These are phyloP conservation scores for Asterophora parasitica DNA, from an alignment of 768 basidiomycete species.

Conservation along the genomic window DNA sequence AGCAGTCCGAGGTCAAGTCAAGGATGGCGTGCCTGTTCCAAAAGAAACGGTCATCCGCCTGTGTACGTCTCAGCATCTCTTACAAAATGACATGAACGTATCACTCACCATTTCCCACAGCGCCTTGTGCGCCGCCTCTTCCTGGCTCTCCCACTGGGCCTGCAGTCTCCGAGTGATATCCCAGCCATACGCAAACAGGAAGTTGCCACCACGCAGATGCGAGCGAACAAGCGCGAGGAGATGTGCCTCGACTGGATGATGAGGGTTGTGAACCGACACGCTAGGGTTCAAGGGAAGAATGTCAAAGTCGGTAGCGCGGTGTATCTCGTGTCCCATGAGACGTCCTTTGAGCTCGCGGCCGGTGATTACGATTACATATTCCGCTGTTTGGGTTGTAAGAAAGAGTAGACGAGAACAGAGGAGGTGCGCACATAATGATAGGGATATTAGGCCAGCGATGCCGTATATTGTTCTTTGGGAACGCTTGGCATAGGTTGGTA, in stretches of 20 bases:
- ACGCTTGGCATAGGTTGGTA: constrained; percentile 52
- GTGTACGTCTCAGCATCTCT: neutral
- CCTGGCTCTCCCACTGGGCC: constrained; percentile 62
- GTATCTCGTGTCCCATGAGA: constrained; percentile 83
- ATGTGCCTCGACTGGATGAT: constrained; percentile 85
- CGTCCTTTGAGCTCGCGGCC: constrained; percentile 73
- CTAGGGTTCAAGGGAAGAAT: constrained; percentile 81
- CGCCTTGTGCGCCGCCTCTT: constrained; percentile 46
- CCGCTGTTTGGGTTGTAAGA: constrained; percentile 52
- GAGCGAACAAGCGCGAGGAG: constrained; percentile 81
- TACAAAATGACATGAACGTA: neutral
- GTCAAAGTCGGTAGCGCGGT: constrained; percentile 85
- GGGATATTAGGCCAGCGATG: constrained; percentile 71
- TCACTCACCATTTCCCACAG: constrained; percentile 74
- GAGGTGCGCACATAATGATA: constrained; percentile 53
- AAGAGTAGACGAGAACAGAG: neutral
- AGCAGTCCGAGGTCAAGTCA: neutral
- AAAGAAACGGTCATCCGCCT: constrained; percentile 96
- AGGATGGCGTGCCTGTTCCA: constrained; percentile 79
- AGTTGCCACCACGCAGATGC: constrained; percentile 74
- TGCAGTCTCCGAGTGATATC: constrained; percentile 88
- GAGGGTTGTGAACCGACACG: constrained; percentile 59
- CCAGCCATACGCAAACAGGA: constrained; percentile 88
- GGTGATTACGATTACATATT: constrained; percentile 88
- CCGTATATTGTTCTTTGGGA: constrained; percentile 68